A percentile compares a stretch with the other conserved stretches of the same genome.
Conservation (phyloP, 2,329 filamentous ascomycete species). For the Herpotrichia juniperi region DNA sequence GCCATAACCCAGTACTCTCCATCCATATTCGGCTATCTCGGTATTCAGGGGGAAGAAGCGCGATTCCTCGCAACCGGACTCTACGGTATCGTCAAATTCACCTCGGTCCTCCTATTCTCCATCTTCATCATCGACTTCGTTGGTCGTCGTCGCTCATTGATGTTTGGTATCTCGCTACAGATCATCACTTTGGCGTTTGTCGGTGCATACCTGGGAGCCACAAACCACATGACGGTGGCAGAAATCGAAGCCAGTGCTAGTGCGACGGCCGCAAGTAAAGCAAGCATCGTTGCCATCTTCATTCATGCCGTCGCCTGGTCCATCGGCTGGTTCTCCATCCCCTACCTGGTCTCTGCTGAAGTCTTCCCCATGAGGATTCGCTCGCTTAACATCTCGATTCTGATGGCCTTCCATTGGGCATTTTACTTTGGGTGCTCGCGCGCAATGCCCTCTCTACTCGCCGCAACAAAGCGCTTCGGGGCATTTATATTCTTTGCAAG, state of each 20-base stretch:
- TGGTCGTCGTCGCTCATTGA: constrained; percentile 36
- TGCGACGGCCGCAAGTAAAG: constrained; percentile 48
- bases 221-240: constrained; percentile 32
- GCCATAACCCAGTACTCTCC: constrained; percentile 50
- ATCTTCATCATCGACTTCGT: constrained; percentile 41
- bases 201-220: constrained; percentile 45
- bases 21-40: constrained; percentile 49
- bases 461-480: constrained; percentile 44
- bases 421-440: constrained; percentile 39
- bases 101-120: constrained; percentile 40
- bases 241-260: no score
- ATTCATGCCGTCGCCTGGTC: constrained; percentile 41
- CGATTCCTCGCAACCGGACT: constrained; percentile 47
- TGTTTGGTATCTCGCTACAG: constrained; percentile 38
- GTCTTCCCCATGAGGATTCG: constrained; percentile 38
- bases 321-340: constrained; percentile 35
- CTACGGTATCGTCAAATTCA: constrained; percentile 44
- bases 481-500: constrained; percentile 45
- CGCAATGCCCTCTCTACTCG: constrained; percentile 43
- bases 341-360: constrained; percentile 34
- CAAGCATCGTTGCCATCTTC: constrained; percentile 47
- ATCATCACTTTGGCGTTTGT: constrained; percentile 41
- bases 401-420: constrained; percentile 39
- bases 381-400: constrained; percentile 36
- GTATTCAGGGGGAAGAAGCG: constrained; percentile 30